Evolutionary conservation across 2,329 filamentous ascomycete species (phyloP), one percentile per base, ranked within the genome.

Genomic region (Decorospora gaudefroyi): DNA sequence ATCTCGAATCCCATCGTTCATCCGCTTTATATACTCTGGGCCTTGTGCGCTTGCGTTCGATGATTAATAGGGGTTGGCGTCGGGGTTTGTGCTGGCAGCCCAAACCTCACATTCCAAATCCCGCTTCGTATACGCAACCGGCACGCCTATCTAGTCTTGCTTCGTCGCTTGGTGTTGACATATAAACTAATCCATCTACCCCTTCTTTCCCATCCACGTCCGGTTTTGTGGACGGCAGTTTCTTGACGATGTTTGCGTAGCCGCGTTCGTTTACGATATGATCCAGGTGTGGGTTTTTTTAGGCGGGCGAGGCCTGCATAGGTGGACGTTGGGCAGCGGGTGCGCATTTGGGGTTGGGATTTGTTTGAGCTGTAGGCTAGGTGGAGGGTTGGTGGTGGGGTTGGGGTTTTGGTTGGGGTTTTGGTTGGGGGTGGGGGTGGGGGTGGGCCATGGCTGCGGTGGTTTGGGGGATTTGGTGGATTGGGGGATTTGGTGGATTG

Each of bases 331-430:
- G 78, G 78, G 61, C 86, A 88, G 38, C 85, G 82, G 31, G 64
- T 55, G 3, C 57, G 57, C 86, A 89, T 88, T 68, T 88, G 85
- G 18, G 75, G 68, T 1, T 77, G 76, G 65, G 83, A 86, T 45
- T 88, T 77, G 66, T 88, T 88, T 64, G 79, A 84, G 51, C 85
- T 86, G 68, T 86, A 88, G 58, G 80, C 86, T 62, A 88, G 87
- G 74, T 87, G 87, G 52, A 82, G 67, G 36, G 64, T 73, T 39
- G 43, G 42, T 25, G 18, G 13, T 9, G 3, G 27, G 15, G 26
- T 38, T n/a, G 35, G 51, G 8, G 23, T 13, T 1, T 15, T 28
- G 17, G 41, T n/a, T n/a, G n/a, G n/a, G n/a, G n/a, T n/a, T n/a
- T n/a, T n/a, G n/a, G n/a, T n/a, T n/a, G n/a, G n/a, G n/a, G n/a